Base-by-base conservation (phyloP, 1,139 yeast genomes). In the Candida sp. region DNA sequence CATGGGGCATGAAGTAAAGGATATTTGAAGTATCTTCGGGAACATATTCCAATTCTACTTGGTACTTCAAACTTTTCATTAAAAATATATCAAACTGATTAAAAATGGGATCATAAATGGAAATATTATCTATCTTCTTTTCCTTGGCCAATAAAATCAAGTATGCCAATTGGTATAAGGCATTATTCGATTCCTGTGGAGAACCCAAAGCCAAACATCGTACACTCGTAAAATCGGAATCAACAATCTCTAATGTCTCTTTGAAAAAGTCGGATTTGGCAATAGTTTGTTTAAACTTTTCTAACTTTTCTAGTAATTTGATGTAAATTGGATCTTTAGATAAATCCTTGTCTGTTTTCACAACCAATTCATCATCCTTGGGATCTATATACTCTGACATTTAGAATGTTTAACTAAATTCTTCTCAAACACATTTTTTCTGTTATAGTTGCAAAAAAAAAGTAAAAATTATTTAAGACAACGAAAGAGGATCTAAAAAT, bases 131-230 rank as follows among this genome's bases (percentile, higher is more conserved):
- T 2, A 68, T 49, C 0, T 51, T 34, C 3, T 66, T 54, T 3
- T 55, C 44, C 0, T 57, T 57, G 0, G 61, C 56, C 1, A 85
- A 41, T 25, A 73, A 68, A 6, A 64, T 47, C 21, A 85, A 56
- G 43, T 79, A 62, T 1, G 89, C 89, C 12, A 84, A 58, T 58
- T 87, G 95, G 56, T 75, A 84, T 41, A 80, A 64, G 1, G 93
- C 87, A 22, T 79, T 77, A 21, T 59, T 64, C 43, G 81, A 79
- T 8, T 73, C 75, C 8, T 75, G 58, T 4, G 89, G 87, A 4
- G 83, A 75, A 0, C 95, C 96, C 12, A 87, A 64, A 0, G 95
- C 96, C 32, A 87, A 61, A 55, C 95, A 87, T 53, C 90, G 67
- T 42, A 86, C 71, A 22, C 49, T 52, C 1, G 55, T 51, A 38